These are phyloP conservation scores for Bipolaris zeicola DNA, from an alignment of 2,329 filamentous ascomycete genomes.

Conservation along the genomic window DNA sequence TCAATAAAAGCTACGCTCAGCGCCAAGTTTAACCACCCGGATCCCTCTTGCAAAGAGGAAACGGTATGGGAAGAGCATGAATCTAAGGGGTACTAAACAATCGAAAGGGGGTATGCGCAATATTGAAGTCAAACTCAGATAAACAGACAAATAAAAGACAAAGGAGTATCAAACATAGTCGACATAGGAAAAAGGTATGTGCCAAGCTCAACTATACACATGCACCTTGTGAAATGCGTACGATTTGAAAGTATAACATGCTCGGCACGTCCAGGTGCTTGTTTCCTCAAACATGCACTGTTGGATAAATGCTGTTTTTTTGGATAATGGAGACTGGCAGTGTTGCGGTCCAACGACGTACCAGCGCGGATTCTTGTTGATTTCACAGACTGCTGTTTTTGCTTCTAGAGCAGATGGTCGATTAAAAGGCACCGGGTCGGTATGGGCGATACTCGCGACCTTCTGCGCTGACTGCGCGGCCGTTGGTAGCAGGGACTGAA, in stretches of 20 bases:
- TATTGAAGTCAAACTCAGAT: conserved; percentile 13
- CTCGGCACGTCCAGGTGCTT: neutral
- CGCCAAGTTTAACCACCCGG: conserved; percentile 6
- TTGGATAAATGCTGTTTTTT: neutral
- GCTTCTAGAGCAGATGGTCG: neutral
- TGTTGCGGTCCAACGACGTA: neutral
- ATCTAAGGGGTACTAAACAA: conserved; percentile 24
- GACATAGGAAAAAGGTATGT: conserved; percentile 17
- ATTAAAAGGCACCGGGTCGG: conserved; percentile 28
- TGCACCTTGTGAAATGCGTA: conserved; percentile 4
- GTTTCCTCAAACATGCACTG: neutral
- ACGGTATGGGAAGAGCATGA: conserved; percentile 18
- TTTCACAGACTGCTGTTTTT: neutral
- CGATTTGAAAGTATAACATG: neutral
- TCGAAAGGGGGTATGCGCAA: conserved; percentile 36
- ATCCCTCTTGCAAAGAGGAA: conserved; percentile 9
- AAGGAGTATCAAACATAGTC: conserved; percentile 10
- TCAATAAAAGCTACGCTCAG: conserved; percentile 21
- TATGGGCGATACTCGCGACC: conserved; percentile 35
- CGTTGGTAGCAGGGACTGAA: conserved; percentile 33
- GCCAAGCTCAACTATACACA: conserved; percentile 1
- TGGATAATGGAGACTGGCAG: neutral
- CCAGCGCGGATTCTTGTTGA: neutral
- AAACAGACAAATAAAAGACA: conserved; percentile 7
- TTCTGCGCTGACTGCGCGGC: conserved; percentile 44